Conservation (phyloP, 192 early-diverging fungal genomes). For the Rhizophagus clarus region DNA sequence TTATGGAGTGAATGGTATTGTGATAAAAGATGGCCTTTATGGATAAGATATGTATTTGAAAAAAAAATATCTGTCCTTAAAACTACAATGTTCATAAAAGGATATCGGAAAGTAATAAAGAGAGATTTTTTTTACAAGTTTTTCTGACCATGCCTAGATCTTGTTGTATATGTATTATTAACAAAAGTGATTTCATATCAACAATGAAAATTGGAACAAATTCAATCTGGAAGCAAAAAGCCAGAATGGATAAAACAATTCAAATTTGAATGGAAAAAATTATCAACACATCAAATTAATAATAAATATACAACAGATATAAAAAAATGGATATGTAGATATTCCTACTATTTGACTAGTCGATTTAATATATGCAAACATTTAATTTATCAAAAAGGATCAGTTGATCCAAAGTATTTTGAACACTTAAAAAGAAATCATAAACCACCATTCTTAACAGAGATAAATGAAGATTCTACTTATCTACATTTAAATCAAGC, state of each 20-base stretch:
- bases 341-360: conserved; percentile 4
- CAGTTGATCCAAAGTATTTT: not conserved
- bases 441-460: not conserved
- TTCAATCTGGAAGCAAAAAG: not conserved
- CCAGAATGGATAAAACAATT: conserved; percentile 26
- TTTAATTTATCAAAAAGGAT: too few relatives aligned
- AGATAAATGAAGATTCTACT: not conserved
- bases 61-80: not conserved
- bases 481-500: not conserved
- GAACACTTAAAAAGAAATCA: not conserved
- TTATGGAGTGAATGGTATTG: not conserved
- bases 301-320: conserved; percentile 17
- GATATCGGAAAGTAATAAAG: not conserved
- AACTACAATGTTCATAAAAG: conserved; percentile 7
- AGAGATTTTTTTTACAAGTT: conserved; percentile 17
- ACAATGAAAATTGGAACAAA: conserved; percentile 3
- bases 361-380: too few relatives aligned
- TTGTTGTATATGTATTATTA: conserved; percentile 16
- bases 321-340: conserved; percentile 14
- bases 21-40: not conserved
- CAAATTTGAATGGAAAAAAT: conserved; percentile 5
- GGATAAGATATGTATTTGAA: conserved; percentile 9
- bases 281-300: conserved; percentile 6
- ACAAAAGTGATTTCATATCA: conserved; percentile 9
- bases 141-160: conserved; percentile 5